Conservation (phyloP, 805 yeast species). For the Vanderwaltozyma yarrowii region DNA sequence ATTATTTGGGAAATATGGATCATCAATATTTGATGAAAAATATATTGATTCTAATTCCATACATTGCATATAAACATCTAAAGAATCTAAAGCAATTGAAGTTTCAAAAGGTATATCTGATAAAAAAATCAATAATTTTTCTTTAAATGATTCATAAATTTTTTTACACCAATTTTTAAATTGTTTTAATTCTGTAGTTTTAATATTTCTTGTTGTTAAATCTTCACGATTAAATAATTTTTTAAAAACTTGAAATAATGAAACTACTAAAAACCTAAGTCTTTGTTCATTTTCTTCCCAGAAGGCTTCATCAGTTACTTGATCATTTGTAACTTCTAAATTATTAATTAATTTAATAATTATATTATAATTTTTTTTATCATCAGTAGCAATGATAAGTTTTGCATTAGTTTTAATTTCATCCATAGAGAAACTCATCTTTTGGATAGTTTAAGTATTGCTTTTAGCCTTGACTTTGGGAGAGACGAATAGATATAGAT, state of each 20-base stretch:
- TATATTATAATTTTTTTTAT: conserved; percentile 24
- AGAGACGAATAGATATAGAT: no score
- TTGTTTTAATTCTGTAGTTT: conserved; percentile 7
- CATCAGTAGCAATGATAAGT: conserved; percentile 17
- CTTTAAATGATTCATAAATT: conserved; percentile 46
- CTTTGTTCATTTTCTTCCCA: conserved; percentile 11
- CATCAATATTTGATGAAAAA: conserved; percentile 40
- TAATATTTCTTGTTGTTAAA: conserved; percentile 11
- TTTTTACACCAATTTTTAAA: conserved; percentile 56
- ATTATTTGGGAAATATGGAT: conserved; percentile 54
- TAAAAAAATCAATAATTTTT: conserved; percentile 34
- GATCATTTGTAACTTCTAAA: conserved; percentile 6
- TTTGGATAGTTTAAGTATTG: no score
- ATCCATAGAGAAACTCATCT: conserved; percentile 14
- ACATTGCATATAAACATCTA: conserved; percentile 46
- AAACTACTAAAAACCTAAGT: conserved; percentile 22
- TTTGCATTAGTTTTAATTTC: conserved; percentile 23
- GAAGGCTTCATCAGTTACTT: conserved; percentile 5
- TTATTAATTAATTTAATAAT: conserved; percentile 24
- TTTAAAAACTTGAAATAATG: conserved; percentile 25
- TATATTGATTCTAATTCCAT: conserved; percentile 45
- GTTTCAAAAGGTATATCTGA: conserved; percentile 31
- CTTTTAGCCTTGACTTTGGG: no score
- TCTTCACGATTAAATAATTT: conserved; percentile 27
- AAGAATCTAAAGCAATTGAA: conserved; percentile 42